Evolutionary conservation across 1,284 basidiomycete genomes (phyloP).

Genomic region (Abortiporus biennis): DNA sequence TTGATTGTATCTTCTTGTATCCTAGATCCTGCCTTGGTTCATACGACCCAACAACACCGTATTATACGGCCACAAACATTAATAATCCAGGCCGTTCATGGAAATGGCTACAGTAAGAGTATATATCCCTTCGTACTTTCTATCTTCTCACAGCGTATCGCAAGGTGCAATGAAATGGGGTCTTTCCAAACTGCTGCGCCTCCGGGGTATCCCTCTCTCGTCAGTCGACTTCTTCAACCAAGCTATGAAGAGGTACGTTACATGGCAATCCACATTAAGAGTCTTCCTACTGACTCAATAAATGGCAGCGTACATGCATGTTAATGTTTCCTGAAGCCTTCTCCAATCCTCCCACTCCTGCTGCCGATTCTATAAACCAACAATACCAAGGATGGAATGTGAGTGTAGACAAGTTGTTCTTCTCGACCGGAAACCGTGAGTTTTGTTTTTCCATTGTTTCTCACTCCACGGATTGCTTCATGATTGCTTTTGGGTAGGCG

Average conservation of each 20-base stretch:
- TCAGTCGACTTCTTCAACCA: conserved; percentile 55
- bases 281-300: neutral
- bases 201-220: conserved; percentile 39
- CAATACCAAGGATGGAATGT: conserved; percentile 61
- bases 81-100: conserved; percentile 50
- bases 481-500: conserved; percentile 36
- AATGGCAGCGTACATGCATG: conserved; percentile 52
- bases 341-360: conserved; percentile 29
- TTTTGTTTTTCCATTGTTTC: conserved; percentile 2
- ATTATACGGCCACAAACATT: conserved; percentile 46
- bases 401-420: conserved; percentile 52
- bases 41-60: conserved; percentile 40
- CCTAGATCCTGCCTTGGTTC: conserved; percentile 50
- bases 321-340: conserved; percentile 55
- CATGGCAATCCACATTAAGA: neutral
- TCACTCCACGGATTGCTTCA: neutral
- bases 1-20: too few relatives aligned
- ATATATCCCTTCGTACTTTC: neutral
- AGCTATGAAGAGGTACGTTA: conserved; percentile 46
- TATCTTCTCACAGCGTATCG: neutral
- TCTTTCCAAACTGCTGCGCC: conserved; percentile 60
- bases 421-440: conserved; percentile 49
- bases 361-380: conserved; percentile 37
- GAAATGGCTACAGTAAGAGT: conserved; percentile 51
- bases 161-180: conserved; percentile 65